These are phyloP conservation scores for Coemansia sp. DNA, from an alignment of 192 early-diverging fungal genomes.

Conservation along the genomic window DNA sequence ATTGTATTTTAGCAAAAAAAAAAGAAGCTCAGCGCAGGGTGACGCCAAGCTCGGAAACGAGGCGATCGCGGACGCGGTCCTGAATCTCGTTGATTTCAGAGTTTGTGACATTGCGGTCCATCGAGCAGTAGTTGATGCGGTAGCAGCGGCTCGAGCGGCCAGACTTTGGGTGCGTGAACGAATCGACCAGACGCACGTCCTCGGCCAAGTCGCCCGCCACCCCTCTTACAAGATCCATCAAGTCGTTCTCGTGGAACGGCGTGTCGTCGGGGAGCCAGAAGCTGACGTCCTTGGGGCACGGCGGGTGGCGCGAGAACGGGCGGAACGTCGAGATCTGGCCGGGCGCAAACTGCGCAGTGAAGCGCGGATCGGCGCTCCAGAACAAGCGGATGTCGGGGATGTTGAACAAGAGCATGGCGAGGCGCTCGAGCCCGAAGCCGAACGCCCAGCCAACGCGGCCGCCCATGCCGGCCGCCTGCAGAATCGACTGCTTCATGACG, in stretches of 20 bases:
- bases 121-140: constrained; percentile 92
- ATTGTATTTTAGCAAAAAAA: too few relatives aligned
- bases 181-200: constrained; percentile 85
- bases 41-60: constrained; percentile 67
- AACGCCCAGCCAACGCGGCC: constrained; percentile 96
- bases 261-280: constrained; percentile 71
- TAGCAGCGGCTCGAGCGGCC: constrained; percentile 82
- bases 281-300: constrained; percentile 92
- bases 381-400: constrained; percentile 97
- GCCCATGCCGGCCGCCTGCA: constrained; percentile 64
- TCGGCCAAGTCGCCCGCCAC: constrained; percentile 92
- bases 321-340: constrained; percentile 72
- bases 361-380: constrained; percentile 88
- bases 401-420: constrained; percentile 94
- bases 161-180: constrained; percentile 85
- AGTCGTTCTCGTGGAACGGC: constrained; percentile 91
- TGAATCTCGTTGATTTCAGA: constrained; percentile 95
- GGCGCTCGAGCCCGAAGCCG: constrained; percentile 93
- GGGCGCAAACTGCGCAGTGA: constrained; percentile 77
- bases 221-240: constrained; percentile 88
- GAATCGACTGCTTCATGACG: constrained; percentile 81
- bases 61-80: constrained; percentile 64
- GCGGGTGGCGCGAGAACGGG: constrained; percentile 86
- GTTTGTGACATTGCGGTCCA: constrained; percentile 95
- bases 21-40: constrained; percentile 69